Percentiles rank a stretch among this genome's conserved stretches.
Evolutionary conservation across 805 yeast genomes (phyloP).

Genomic region (Schwanniomyces polymorphus): DNA sequence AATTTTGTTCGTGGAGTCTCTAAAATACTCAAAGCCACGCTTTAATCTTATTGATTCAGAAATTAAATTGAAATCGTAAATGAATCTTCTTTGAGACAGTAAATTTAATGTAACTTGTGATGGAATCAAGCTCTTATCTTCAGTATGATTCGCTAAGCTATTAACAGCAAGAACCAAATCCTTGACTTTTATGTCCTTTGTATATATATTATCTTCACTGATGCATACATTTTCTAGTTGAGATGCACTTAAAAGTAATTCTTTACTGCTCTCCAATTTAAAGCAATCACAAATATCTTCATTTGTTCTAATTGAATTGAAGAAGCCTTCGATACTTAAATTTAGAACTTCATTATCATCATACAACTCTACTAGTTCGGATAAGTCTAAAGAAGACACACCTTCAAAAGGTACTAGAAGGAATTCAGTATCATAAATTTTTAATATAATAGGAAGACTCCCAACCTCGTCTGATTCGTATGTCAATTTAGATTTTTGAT

Average conservation of each 20-base stretch:
- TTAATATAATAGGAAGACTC: slow-evolving; percentile 20
- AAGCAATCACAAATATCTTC: slow-evolving; percentile 26
- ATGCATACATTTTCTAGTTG: slow-evolving; percentile 25
- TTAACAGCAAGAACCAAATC: slow-evolving; percentile 26
- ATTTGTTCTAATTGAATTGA: slow-evolving; percentile 22
- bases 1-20: background rate
- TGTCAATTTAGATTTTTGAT: background rate
- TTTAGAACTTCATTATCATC: slow-evolving; percentile 17
- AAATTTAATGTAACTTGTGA: slow-evolving; percentile 17
- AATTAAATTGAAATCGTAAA: slow-evolving; percentile 23
- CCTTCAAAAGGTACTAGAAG: slow-evolving; percentile 22
- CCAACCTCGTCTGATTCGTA: background rate
- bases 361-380: slow-evolving; percentile 25
- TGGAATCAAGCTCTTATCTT: slow-evolving; percentile 5
- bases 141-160: slow-evolving; percentile 13
- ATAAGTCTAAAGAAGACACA: slow-evolving; percentile 7
- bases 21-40: slow-evolving; percentile 15
- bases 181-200: slow-evolving; percentile 20
- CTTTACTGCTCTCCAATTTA: slow-evolving; percentile 22
- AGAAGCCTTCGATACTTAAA: slow-evolving; percentile 23
- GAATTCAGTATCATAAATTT: slow-evolving; percentile 23
- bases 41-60: slow-evolving; percentile 18
- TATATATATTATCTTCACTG: slow-evolving; percentile 31
- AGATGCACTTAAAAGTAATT: slow-evolving; percentile 25
- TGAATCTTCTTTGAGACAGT: slow-evolving; percentile 23